A percentile compares a stretch with the other conserved stretches of the same genome.
These are phyloP conservation scores for Chaetomium olivaceum DNA, from an alignment of 2,329 filamentous ascomycete species.

Conservation along the genomic window DNA sequence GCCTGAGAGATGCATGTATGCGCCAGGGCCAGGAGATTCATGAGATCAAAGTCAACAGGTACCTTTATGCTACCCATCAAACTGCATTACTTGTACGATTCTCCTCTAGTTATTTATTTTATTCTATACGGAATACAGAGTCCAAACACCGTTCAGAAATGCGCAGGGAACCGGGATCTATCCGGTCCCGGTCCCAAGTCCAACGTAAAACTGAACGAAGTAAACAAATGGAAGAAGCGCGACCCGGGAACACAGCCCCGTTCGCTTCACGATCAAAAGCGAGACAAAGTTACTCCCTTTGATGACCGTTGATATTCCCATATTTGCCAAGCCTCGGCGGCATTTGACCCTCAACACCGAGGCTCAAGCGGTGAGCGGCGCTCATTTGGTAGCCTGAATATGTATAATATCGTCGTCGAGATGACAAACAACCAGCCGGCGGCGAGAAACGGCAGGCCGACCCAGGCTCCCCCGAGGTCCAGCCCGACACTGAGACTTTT, in stretches of 20 bases:
- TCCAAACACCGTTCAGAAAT: neutral
- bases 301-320: neutral
- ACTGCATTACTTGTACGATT: neutral
- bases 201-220: neutral
- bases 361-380: conserved; percentile 4
- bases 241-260: neutral
- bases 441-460: conserved; percentile 52
- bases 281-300: neutral
- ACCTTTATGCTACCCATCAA: neutral
- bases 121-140: neutral
- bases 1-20: neutral
- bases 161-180: neutral
- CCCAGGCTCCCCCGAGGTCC: conserved; percentile 48
- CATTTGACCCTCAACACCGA: neutral
- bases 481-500: conserved; percentile 49
- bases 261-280: conserved; percentile 11
- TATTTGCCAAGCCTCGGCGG: neutral
- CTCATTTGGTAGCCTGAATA: conserved; percentile 30
- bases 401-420: conserved; percentile 37
- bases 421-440: conserved; percentile 39
- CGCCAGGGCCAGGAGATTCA: neutral
- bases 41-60: neutral
- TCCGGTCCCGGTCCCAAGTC: neutral
- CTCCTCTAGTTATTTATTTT: neutral
- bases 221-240: neutral